Conservation (phyloP, 2,329 filamentous ascomycete species). For the Colletotrichum australisinense region DNA sequence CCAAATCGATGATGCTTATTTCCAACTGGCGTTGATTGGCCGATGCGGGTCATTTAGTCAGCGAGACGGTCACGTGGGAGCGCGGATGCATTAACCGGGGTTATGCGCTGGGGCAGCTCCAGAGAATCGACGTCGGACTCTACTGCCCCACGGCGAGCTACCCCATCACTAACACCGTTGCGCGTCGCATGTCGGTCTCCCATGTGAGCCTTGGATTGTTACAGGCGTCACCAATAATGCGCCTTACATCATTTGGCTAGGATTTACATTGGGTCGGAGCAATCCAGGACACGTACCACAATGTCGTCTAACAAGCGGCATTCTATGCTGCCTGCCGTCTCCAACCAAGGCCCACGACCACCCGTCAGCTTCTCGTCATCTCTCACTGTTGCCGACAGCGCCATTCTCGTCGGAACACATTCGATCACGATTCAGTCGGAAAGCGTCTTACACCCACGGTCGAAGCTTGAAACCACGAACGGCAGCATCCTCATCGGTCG, state of each 20-base stretch:
- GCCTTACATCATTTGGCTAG: slow-evolving; percentile 8
- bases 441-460: slow-evolving; percentile 87
- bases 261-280: slow-evolving; percentile 24
- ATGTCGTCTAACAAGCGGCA: slow-evolving; percentile 64
- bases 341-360: slow-evolving; percentile 66
- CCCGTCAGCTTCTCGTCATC: slow-evolving; percentile 71
- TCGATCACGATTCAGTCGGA: slow-evolving; percentile 83
- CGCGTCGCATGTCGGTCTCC: slow-evolving; percentile 3
- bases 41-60: slow-evolving; percentile 49
- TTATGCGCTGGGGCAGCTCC: slow-evolving; percentile 23
- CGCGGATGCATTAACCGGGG: slow-evolving; percentile 24
- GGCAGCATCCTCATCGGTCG: slow-evolving; percentile 86
- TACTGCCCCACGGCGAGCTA: slow-evolving; percentile 17
- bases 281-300: not conserved
- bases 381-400: slow-evolving; percentile 71
- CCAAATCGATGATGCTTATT: slow-evolving; percentile 34
- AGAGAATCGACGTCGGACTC: not conserved
- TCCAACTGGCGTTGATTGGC: slow-evolving; percentile 50
- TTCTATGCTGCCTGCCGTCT: slow-evolving; percentile 65
- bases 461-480: slow-evolving; percentile 80
- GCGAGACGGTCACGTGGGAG: not conserved
- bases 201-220: not conserved
- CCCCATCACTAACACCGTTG: slow-evolving; percentile 11
- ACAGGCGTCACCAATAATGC: slow-evolving; percentile 14
- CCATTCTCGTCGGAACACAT: slow-evolving; percentile 76